Conservation (phyloP, 495 filamentous ascomycete genomes). For the Talaromyces wortmannii region DNA sequence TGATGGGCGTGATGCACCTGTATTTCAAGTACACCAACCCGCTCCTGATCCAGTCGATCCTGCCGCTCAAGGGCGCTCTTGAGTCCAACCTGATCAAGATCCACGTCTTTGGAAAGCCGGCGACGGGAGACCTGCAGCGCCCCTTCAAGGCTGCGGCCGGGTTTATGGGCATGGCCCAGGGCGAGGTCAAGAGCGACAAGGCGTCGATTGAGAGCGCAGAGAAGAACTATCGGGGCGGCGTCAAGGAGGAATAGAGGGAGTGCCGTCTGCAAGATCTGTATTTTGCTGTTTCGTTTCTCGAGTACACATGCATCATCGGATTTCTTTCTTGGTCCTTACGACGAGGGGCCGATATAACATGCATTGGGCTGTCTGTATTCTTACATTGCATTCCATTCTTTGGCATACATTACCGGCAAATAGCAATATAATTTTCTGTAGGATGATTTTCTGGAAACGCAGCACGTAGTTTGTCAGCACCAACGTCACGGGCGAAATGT, state of each 20-base stretch:
- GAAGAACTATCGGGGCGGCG: slow-evolving; percentile 77
- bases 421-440: no score
- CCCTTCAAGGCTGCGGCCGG: slow-evolving; percentile 87
- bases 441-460: no score
- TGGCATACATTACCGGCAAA: no score
- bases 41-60: slow-evolving; percentile 95
- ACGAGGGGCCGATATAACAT: no score
- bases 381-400: no score
- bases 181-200: slow-evolving; percentile 86
- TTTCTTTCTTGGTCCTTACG: no score
- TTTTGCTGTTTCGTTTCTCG: no score
- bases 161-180: slow-evolving; percentile 66
- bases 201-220: slow-evolving; percentile 86
- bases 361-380: no score
- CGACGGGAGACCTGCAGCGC: slow-evolving; percentile 83
- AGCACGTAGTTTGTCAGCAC: no score
- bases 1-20: slow-evolving; percentile 98
- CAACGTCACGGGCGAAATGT: no score
- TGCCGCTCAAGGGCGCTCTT: slow-evolving; percentile 90
- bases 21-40: slow-evolving; percentile 99
- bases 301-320: no score
- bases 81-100: slow-evolving; percentile 95
- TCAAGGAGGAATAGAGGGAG: slow-evolving; percentile 73
- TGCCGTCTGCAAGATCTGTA: no score
- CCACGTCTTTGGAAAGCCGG: slow-evolving; percentile 84